These are phyloP conservation scores for Yamadazyma sp. DNA, from an alignment of 1,139 yeast genomes.

Conservation along the genomic window DNA sequence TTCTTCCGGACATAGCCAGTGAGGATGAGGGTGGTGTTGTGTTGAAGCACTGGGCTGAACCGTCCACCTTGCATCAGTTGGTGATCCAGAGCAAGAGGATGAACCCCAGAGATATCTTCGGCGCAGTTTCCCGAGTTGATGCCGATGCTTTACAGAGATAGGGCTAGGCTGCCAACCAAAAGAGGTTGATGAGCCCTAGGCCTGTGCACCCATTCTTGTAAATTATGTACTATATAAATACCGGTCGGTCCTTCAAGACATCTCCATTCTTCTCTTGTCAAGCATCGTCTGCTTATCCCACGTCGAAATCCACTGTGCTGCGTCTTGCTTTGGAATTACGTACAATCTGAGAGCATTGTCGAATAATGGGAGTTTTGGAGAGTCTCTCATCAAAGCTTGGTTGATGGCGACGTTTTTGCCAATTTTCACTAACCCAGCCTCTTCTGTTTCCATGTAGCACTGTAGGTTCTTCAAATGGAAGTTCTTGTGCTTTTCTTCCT, in stretches of 20 bases:
- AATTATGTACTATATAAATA: constrained; percentile 2
- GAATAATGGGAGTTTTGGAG: constrained; percentile 73
- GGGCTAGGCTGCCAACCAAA: no score
- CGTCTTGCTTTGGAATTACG: constrained; percentile 73
- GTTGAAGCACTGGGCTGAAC: constrained; percentile 70
- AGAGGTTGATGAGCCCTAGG: background rate
- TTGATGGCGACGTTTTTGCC: constrained; percentile 75
- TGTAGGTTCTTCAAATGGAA: constrained; percentile 63
- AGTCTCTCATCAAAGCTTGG: constrained; percentile 60
- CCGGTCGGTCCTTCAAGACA: no score
- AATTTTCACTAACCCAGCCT: constrained; percentile 84
- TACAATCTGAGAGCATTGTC: constrained; percentile 74
- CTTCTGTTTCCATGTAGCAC: constrained; percentile 75
- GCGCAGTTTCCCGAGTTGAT: constrained; percentile 63
- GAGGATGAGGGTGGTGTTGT: constrained; percentile 57
- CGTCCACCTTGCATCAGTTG: constrained; percentile 56
- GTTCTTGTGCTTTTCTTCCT: constrained; percentile 58
- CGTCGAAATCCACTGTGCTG: constrained; percentile 60
- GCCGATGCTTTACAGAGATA: constrained; percentile 4
- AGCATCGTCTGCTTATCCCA: constrained; percentile 72
- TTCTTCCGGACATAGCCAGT: constrained; percentile 48
- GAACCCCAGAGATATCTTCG: constrained; percentile 76
- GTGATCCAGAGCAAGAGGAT: constrained; percentile 58
- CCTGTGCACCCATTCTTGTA: background rate
- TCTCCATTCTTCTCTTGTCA: constrained; percentile 26